Evolutionary conservation across 768 basidiomycete species (phyloP), one percentile per base, ranked within the genome.

Genomic region (Sporobolomyces phaffii): DNA sequence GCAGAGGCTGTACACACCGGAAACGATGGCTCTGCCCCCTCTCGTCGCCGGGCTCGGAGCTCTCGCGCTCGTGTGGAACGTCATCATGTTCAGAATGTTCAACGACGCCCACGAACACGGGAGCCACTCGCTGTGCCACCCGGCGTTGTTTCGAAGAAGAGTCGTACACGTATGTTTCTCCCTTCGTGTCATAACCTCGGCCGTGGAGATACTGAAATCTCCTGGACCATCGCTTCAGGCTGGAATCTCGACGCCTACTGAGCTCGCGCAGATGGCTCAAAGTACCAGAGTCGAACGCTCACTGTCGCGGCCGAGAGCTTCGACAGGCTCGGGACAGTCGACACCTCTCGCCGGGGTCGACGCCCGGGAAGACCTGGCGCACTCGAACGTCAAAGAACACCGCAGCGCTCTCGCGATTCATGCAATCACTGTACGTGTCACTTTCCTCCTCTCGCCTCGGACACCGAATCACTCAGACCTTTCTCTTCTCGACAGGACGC

Each of bases 1-100:
- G 5, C 65, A 66, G 47, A 43, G 65, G 29, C 53, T 49, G 45
- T 66, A 61, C 59, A n/a, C 45, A 2, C 28, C 65, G 14, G 65
- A 66, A 24, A 40, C 51, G 1, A 56, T 66, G 59, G 13, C 34
- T 7, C 36, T 66, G 1, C 65, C 65, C 11, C 60, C 60, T 4
- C 22, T 61, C 59, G 60, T 57, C 22, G 33, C 41, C 26, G 53
- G 45, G 3, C n/a, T 61, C 1, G 65, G 65, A 28, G 0, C 5
- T 2, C 52, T 60, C 33, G 51, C 45, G 7, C 38, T 54, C 26
- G 38, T 29, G 1, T 66, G 65, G 65, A 66, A 66, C 53, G 3
- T 53, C 4, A 38, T 47, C 34, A 65, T 60, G 58, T 60, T 38
- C 22, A 1, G 28, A 24, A 26, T 60, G n/a, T 65, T 65, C 24